Evolutionary conservation across 2,329 filamentous ascomycete species (phyloP), one percentile per base, ranked within the genome.

Genomic region (Juglanconis oblonga): DNA sequence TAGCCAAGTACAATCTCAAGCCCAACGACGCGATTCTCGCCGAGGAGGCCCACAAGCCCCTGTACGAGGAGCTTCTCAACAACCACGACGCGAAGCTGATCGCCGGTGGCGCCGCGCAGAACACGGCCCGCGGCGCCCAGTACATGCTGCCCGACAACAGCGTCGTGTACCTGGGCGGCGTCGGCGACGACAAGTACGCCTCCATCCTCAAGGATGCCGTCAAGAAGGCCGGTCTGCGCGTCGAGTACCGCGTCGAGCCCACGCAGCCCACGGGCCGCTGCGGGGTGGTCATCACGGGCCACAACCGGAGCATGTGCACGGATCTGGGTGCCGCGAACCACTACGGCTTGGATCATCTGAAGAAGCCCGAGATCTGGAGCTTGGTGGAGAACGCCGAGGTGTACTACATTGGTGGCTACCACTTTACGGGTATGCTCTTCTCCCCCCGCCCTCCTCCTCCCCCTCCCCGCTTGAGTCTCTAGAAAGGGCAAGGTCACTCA

Each of bases 1-100:
- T 99, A 63, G 81, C 93, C 68, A 96, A 97, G 83, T 99, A 99
- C 75, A 87, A 80, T 62, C 84, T 99, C 71, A 97, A 99, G 83
- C 84, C 89, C 76, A 97, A 99, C 80, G 94, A 99, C 76, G 95
- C 95, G 70, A 97, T 99, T 75, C 91, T 99, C 63, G 94, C 94
- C 59, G 92, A 96, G 77, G 87, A 91, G 73, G 89, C 96, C 82
- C 95, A 99, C 79, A 82, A 89, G 73, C 86, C 84, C 50, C 85
- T 99, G 72, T 99, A 92, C 77, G 93, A 98, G 74, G 95, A 99
- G 72, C 86, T 98, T 67, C 86, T 97, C 70, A 89, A 90, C 78
- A 94, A 95, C 84, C 91, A 88, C 79, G 87, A 95, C 70, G 94
- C 94, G 65, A 96, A 96, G 80, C 83, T 98, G 74, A 95, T 98